A percentile compares a stretch with the other conserved stretches of the same genome.
Conservation (phyloP, 305 asterid genomes). For the Ilex paraguariensis region DNA sequence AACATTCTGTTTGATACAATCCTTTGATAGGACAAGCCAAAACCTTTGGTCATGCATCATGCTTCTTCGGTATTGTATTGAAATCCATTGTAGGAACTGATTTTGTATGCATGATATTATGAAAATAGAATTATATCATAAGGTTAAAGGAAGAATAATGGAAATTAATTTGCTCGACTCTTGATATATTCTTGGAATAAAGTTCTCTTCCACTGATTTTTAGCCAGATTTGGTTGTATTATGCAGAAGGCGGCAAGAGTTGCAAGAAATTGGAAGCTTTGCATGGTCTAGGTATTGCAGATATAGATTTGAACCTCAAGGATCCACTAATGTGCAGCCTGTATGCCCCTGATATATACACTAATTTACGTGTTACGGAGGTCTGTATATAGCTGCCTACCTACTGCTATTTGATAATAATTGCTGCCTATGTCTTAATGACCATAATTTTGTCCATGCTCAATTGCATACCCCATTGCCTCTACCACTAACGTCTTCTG, state of each 20-base stretch:
- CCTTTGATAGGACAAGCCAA: too few species aligned
- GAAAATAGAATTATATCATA: too few species aligned
- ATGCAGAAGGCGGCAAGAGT: conserved; percentile 38
- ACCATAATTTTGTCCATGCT: conserved; percentile 2
- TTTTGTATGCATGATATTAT: too few species aligned
- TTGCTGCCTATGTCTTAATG: neutral
- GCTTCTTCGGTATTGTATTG: too few species aligned
- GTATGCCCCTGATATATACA: conserved; percentile 77
- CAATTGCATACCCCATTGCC: conserved; percentile 1
- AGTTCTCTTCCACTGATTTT: conserved; percentile 11
- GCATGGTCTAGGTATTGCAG: conserved; percentile 40
- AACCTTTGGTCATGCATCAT: too few species aligned
- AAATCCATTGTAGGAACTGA: too few species aligned
- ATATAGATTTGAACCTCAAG: conserved; percentile 61
- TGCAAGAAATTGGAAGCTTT: conserved; percentile 30
- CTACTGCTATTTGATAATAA: neutral
- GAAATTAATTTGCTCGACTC: too few species aligned
- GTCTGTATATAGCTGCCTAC: conserved; percentile 35
- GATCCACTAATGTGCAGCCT: conserved; percentile 88
- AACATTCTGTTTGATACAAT: too few species aligned
- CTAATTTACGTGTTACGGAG: conserved; percentile 55
- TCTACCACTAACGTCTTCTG: too few species aligned
- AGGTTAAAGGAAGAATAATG: too few species aligned
- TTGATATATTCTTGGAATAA: neutral
- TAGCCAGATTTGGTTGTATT: conserved; percentile 22